Conservation (phyloP, 495 filamentous ascomycete species). For the Penicillium antarcticum region DNA sequence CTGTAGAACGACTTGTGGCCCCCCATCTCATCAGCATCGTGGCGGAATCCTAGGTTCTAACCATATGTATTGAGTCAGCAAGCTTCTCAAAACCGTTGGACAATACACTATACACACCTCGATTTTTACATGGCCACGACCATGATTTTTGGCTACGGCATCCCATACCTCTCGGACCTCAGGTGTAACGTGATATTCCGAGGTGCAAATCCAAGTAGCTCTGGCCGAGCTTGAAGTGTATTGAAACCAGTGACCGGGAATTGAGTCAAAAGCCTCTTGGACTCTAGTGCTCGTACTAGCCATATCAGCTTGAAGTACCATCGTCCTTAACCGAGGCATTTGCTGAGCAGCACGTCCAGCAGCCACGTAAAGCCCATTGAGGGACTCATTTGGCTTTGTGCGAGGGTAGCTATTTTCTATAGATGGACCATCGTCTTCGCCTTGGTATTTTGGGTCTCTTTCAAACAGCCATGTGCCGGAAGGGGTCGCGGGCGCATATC, state of each 20-base stretch:
- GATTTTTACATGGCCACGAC: not conserved
- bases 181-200: not conserved
- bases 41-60: not conserved
- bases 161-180: not conserved
- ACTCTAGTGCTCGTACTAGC: too few relatives aligned
- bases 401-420: too few relatives aligned
- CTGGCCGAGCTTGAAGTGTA: not conserved
- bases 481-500: not conserved
- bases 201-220: not conserved
- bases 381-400: not conserved
- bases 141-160: not conserved
- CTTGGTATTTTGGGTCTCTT: not conserved
- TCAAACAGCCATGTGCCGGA: not conserved
- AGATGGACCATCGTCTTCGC: too few relatives aligned
- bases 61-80: not conserved
- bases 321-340: not conserved
- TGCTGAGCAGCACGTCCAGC: not conserved
- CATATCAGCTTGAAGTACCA: not conserved
- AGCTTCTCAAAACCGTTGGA: not conserved
- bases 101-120: not conserved
- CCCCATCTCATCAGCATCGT: not conserved
- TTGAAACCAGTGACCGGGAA: not conserved
- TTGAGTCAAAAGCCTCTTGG: too few relatives aligned
- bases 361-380: not conserved
- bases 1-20: not conserved